Conservation (phyloP, 257 asterid species). For the Primulina tabacum region DNA sequence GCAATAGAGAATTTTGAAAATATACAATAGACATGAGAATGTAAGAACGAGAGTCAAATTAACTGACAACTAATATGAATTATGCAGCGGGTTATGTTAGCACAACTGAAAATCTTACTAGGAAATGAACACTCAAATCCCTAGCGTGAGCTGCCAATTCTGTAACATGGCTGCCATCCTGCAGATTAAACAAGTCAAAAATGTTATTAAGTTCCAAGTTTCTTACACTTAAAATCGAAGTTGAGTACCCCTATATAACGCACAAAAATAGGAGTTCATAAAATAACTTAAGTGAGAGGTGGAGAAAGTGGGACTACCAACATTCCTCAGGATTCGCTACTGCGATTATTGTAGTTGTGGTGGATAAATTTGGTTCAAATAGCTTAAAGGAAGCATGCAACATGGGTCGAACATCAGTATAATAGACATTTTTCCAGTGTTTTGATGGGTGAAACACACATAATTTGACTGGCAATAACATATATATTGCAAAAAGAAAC, state of each 20-base stretch:
- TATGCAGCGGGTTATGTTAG: neutral
- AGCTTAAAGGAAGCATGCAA: neutral
- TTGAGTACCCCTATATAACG: too few relatives aligned
- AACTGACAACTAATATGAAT: neutral
- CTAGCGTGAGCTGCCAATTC: neutral
- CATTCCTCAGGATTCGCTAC: neutral
- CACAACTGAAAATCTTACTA: neutral
- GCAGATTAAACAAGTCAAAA: neutral
- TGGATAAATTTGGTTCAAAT: neutral
- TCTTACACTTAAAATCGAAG: neutral
- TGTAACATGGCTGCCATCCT: neutral
- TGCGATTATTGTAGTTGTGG: neutral
- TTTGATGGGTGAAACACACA: neutral
- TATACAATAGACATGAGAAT: neutral
- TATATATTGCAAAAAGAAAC: constrained; percentile 1
- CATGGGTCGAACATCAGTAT: neutral
- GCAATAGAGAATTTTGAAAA: neutral
- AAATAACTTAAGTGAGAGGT: neutral
- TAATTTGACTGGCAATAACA: neutral
- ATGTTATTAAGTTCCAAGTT: neutral
- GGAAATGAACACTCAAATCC: neutral
- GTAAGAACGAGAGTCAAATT: neutral
- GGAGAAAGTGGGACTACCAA: neutral
- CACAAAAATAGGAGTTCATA: neutral
- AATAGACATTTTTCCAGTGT: neutral